Conservation (phyloP, 192 early-diverging fungal genomes). For the Coemansia guatemalensis region DNA sequence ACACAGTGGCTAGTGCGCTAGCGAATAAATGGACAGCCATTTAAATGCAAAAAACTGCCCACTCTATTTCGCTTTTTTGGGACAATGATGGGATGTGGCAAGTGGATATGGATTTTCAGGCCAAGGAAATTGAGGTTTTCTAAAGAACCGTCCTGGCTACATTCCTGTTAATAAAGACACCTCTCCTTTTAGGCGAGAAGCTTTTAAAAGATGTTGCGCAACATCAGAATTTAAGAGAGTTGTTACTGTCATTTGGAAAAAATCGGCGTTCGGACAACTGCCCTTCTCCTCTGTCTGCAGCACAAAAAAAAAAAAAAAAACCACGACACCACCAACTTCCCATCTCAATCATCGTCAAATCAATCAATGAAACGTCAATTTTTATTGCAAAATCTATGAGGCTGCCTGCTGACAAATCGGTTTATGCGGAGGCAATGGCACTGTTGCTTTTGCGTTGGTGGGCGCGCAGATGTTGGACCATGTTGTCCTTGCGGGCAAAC, state of each 20-base stretch:
- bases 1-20: background rate
- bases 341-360: no score
- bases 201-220: no score
- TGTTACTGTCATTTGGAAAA: no score
- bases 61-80: background rate
- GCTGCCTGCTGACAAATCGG: background rate
- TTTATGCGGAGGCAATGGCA: background rate
- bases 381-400: no score
- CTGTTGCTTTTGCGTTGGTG: slow-evolving; percentile 51
- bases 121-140: no score
- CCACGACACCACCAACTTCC: background rate
- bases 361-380: no score
- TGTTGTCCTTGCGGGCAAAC: slow-evolving; percentile 77
- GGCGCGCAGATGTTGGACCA: slow-evolving; percentile 77
- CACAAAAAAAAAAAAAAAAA: background rate
- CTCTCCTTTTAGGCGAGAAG: no score
- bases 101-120: background rate
- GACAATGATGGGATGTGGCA: background rate
- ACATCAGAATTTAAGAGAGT: no score
- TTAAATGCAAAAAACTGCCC: background rate
- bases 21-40: background rate
- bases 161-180: no score
- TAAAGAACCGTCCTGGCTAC: no score
- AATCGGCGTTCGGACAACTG: no score
- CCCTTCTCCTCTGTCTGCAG: background rate